These are phyloP conservation scores for Trichoderma arundinaceum DNA, from an alignment of 2,329 filamentous ascomycete species.

Conservation along the genomic window DNA sequence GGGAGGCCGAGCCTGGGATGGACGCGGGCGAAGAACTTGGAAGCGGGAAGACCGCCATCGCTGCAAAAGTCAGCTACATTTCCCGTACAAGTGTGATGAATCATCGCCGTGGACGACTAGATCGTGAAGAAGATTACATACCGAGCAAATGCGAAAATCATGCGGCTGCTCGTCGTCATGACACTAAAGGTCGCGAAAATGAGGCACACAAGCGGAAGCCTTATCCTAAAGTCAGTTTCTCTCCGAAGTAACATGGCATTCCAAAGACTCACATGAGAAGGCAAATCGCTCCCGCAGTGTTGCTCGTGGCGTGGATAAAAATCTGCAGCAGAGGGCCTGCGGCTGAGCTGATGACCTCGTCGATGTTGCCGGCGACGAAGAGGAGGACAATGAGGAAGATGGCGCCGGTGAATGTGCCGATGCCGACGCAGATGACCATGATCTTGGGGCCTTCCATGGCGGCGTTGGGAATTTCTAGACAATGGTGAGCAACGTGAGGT, in stretches of 20 bases:
- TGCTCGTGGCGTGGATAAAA: slow-evolving; percentile 66
- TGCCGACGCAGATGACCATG: slow-evolving; percentile 62
- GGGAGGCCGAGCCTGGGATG: slow-evolving; percentile 67
- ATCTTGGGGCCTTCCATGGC: slow-evolving; percentile 43
- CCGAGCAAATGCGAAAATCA: slow-evolving; percentile 68
- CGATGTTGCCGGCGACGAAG: slow-evolving; percentile 65
- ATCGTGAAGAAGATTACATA: slow-evolving; percentile 43
- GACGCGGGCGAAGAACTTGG: slow-evolving; percentile 64
- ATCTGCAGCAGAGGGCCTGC: slow-evolving; percentile 67
- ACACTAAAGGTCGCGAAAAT: slow-evolving; percentile 67
- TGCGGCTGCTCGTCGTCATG: slow-evolving; percentile 69
- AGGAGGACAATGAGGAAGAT: slow-evolving; percentile 67
- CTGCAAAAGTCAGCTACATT: slow-evolving; percentile 14
- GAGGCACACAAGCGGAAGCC: slow-evolving; percentile 64
- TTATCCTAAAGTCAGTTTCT: slow-evolving; percentile 7
- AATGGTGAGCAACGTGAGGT: background rate
- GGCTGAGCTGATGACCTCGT: slow-evolving; percentile 59
- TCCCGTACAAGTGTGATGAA: too few species aligned
- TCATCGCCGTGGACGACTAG: too few species aligned
- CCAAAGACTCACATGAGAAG: slow-evolving; percentile 60
- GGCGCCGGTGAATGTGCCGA: slow-evolving; percentile 67
- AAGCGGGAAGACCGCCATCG: slow-evolving; percentile 70
- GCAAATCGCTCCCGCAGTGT: slow-evolving; percentile 65
- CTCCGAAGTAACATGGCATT: background rate
- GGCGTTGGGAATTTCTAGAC: slow-evolving; percentile 42